A percentile compares a stretch with the other conserved stretches of the same genome.
These are phyloP conservation scores for Aspergillus coremiiformis DNA, from an alignment of 495 filamentous ascomycete genomes.

Conservation along the genomic window DNA sequence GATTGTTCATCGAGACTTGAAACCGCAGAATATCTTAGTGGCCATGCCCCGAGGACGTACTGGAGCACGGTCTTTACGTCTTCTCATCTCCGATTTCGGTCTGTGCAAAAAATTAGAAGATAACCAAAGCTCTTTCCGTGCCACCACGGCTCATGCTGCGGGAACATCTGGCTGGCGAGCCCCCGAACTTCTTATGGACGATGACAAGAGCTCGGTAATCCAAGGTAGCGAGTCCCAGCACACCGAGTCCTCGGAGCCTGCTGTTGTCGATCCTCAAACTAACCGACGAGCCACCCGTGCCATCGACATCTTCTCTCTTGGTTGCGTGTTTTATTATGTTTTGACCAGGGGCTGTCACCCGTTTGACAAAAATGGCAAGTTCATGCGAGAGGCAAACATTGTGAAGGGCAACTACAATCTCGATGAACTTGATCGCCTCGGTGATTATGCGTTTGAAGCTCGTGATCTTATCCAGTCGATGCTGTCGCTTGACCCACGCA, in stretches of 20 bases:
- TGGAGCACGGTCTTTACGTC: constrained; percentile 40
- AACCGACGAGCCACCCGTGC: constrained; percentile 83
- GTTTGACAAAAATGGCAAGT: constrained; percentile 86
- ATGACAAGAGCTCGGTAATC: constrained; percentile 42
- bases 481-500: constrained; percentile 64
- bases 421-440: constrained; percentile 59
- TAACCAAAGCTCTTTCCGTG: constrained; percentile 87
- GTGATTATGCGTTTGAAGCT: constrained; percentile 79
- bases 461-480: constrained; percentile 78
- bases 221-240: constrained; percentile 33
- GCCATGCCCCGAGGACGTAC: constrained; percentile 42
- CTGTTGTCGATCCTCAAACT: constrained; percentile 53
- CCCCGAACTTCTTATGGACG: constrained; percentile 82
- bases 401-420: constrained; percentile 77
- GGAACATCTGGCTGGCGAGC: constrained; percentile 95
- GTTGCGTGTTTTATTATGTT: constrained; percentile 94
- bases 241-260: constrained; percentile 50
- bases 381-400: constrained; percentile 94
- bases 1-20: constrained; percentile 94
- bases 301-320: constrained; percentile 94
- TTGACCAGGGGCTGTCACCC: constrained; percentile 87
- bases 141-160: constrained; percentile 86
- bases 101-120: constrained; percentile 97
- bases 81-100: constrained; percentile 95
- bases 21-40: constrained; percentile 94